Conservation (phyloP, 176 grass and related monocot genomes). For the Paspalum vaginatum region DNA sequence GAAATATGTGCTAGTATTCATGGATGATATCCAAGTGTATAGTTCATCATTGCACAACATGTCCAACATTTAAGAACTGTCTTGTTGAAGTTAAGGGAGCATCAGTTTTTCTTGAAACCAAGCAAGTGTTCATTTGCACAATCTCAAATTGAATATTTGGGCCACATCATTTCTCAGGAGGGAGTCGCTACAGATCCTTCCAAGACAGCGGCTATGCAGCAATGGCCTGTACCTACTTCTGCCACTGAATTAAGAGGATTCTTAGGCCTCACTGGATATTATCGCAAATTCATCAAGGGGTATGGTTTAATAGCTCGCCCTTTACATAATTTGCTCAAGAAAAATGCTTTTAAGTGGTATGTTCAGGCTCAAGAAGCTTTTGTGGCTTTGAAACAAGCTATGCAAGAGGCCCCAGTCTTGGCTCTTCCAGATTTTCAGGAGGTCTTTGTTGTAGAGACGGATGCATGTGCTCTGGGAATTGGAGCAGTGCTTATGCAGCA, state of each 20-base stretch:
- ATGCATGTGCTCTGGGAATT: not conserved
- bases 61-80: fast-evolving
- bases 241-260: not conserved
- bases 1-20: not conserved
- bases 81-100: fast-evolving
- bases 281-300: not conserved
- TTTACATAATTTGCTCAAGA: not conserved
- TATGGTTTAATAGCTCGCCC: not conserved
- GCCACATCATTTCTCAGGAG: not conserved
- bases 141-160: not conserved
- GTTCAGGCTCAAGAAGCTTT: not conserved
- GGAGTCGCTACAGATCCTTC: not conserved
- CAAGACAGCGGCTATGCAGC: not conserved
- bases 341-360: not conserved
- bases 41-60: not conserved
- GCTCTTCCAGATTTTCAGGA: not conserved
- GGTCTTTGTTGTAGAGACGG: not conserved
- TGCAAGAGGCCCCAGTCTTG: not conserved
- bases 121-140: not conserved
- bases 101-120: not conserved
- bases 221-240: not conserved
- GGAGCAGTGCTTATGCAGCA: not conserved
- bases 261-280: not conserved
- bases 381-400: not conserved
- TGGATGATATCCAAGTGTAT: not conserved